phyloP scores from a whole-genome alignment of 164 flowering plant species.

The Liquidambar formosana region DNA sequence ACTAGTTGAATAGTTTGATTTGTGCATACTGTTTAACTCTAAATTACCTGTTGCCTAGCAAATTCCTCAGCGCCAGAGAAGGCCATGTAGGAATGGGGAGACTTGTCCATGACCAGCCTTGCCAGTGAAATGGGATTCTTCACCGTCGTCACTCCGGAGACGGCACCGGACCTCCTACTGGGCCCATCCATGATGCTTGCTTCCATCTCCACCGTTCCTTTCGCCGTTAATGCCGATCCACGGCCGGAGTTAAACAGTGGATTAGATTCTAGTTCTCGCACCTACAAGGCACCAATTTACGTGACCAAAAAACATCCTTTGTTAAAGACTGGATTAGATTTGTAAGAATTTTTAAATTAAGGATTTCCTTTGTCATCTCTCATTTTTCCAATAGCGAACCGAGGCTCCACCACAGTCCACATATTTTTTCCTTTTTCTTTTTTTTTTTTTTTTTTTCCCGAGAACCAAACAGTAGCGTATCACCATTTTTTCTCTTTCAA shows the following conservation, averaged over 20 bases:
- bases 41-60: slow-evolving; percentile 74
- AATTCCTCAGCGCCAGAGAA: slow-evolving; percentile 86
- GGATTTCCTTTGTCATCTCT: too few relatives aligned
- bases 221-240: slow-evolving; percentile 81
- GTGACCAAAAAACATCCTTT: too few relatives aligned
- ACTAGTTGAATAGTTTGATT: background rate
- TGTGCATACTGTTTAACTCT: too few relatives aligned
- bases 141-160: slow-evolving; percentile 78
- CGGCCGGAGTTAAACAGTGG: slow-evolving; percentile 89
- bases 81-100: slow-evolving; percentile 88
- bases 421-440: too few relatives aligned
- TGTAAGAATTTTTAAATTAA: too few relatives aligned
- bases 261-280: slow-evolving; percentile 74
- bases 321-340: too few relatives aligned
- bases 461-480: too few relatives aligned
- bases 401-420: too few relatives aligned
- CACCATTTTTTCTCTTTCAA: background rate
- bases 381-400: too few relatives aligned
- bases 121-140: slow-evolving; percentile 88
- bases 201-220: slow-evolving; percentile 95
- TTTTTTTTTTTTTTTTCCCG: too few relatives aligned
- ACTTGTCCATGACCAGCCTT: slow-evolving; percentile 89
- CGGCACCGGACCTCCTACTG: slow-evolving; percentile 76
- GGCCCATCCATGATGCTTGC: slow-evolving; percentile 92
- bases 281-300: slow-evolving; percentile 30